Evolutionary conservation across 148 eudicot genomes (phyloP), one percentile per base, ranked within the genome.

Genomic region (Cornus suecica): DNA sequence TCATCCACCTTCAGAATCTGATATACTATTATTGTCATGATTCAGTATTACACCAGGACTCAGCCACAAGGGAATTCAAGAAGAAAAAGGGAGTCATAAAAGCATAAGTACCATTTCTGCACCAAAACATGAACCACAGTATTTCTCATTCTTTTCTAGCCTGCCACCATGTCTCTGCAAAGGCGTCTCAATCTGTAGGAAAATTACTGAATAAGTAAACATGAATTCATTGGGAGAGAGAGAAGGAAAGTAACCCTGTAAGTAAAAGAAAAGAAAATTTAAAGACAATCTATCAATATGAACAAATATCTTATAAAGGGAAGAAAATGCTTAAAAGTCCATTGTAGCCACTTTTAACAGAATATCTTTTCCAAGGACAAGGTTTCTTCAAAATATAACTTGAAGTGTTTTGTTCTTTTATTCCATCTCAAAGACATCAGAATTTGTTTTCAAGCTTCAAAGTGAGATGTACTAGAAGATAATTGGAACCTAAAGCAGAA

Each of bases 91-190:
- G 65, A 70, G 26, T 23, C 14, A 63, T 18, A 81, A 18, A 79
- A 28, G 72, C 37, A 66, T 80, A 64, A 76, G 8, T 86, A 90
- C 99, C 90, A 45, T 14, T 84, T 88, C 99, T 65, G 99, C 99
- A 75, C 99, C 99, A 91, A 72, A 94, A 79, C 99, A 94, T 71
- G 99, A 94, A 76, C 99, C 99, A 71, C 99, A 94, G 66, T 94
- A 94, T 65, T 86, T 87, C 80, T 94, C 99, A 72, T 94, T 87
- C 76, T 87, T 84, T 75, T 90, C 94, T 75, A 94, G 96, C 83
- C 99, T 88, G 69, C 99, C 99, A 82, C 99, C 99, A 87, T 94
- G 99, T 81, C 80, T 92, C 81, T 94, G 99, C 72, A 94, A 78
- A 78, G 99, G 99, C 86, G 81, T 90, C 81, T 89, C 94, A 80